phyloP scores from a whole-genome alignment of 2,329 filamentous ascomycete species.

The Fonsecaea erecta region DNA sequence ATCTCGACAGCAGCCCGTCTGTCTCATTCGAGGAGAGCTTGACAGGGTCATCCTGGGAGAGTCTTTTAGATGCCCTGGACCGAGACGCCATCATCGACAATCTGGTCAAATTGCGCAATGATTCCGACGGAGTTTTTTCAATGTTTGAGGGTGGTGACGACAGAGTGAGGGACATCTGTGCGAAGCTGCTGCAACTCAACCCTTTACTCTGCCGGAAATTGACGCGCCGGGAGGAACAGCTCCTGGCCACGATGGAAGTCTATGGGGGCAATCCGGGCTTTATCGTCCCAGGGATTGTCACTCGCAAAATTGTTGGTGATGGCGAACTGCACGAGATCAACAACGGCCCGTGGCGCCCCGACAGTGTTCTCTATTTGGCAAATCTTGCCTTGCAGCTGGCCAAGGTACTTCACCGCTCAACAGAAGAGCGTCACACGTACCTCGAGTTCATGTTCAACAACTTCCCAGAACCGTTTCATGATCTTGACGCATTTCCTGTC shows the following conservation, averaged over 20 bases:
- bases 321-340: conserved; percentile 30
- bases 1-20: conserved; percentile 1
- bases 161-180: conserved; percentile 5
- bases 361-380: conserved; percentile 48
- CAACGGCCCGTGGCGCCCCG: conserved; percentile 42
- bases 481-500: conserved; percentile 40
- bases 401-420: conserved; percentile 34
- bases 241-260: conserved; percentile 38
- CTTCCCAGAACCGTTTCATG: conserved; percentile 26
- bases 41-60: conserved; percentile 10
- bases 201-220: conserved; percentile 37
- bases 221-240: conserved; percentile 35
- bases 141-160: conserved; percentile 18
- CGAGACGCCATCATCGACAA: conserved; percentile 30
- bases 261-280: conserved; percentile 43
- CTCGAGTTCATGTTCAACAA: conserved; percentile 26
- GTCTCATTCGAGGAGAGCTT: conserved; percentile 5
- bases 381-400: conserved; percentile 53
- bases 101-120: conserved; percentile 22
- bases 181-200: background rate
- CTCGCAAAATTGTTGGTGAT: conserved; percentile 41
- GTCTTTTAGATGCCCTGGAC: conserved; percentile 23
- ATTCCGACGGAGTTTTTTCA: conserved; percentile 24
- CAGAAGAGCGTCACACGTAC: conserved; percentile 10
- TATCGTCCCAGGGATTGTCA: conserved; percentile 43